A percentile compares a stretch with the other conserved stretches of the same genome.
phyloP scores from a whole-genome alignment of 768 basidiomycete species.

The Suillus ampliporus region DNA sequence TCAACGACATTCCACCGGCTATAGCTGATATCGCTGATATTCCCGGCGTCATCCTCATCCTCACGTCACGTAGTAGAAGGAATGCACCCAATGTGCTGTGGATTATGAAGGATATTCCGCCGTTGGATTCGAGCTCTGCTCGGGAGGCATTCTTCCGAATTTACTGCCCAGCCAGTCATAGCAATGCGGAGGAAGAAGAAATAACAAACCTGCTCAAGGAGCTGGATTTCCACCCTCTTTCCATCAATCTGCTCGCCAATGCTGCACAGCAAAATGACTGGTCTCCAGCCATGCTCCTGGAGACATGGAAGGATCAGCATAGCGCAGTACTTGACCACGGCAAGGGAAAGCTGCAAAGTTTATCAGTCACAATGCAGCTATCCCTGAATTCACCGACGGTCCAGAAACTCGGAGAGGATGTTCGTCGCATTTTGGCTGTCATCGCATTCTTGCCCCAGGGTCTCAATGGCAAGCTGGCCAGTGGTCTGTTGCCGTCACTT shows the following conservation, averaged over 20 bases:
- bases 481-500: background rate
- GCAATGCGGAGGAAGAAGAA: background rate
- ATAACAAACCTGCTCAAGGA: background rate
- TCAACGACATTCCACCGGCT: background rate
- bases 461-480: background rate
- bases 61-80: conserved; percentile 4
- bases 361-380: background rate
- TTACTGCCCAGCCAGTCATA: background rate
- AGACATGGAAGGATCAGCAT: background rate
- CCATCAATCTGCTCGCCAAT: conserved; percentile 2
- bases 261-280: conserved; percentile 5
- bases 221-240: background rate
- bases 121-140: background rate
- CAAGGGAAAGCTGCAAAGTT: background rate
- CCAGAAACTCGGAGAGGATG: background rate
- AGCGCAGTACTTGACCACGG: background rate
- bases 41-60: conserved; percentile 3
- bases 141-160: background rate
- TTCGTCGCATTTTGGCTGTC: background rate
- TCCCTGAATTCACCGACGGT: background rate
- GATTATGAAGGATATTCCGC: conserved; percentile 3
- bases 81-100: background rate
- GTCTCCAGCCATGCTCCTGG: background rate
- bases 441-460: conserved; percentile 12
- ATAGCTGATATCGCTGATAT: background rate